Evolutionary conservation across 768 basidiomycete genomes (phyloP), one percentile per base, ranked within the genome.

Genomic region (Chiua virens): DNA sequence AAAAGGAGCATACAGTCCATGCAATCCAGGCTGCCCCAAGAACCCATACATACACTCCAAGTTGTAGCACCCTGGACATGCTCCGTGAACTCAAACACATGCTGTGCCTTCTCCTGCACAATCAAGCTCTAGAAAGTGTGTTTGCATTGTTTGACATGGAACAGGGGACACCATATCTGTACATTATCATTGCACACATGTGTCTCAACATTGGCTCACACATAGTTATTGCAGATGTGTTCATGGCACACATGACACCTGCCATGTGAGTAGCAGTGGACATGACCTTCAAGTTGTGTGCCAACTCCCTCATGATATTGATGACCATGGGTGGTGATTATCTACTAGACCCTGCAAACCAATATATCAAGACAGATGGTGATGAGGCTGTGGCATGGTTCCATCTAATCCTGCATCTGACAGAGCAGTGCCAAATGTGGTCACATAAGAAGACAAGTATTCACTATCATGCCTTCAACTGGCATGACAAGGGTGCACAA

Each of bases 341-440:
- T 28, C 28, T 8, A 4, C n/a, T 17, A 3, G 35, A 42, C 21
- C 0, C 5, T 8, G 49, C 50, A 3, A 54, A 73, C 44, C 30
- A 13, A 30, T 39, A 15, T 44, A 51, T 55, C 8, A 10, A 2
- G 15, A 63, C 64, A 1, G 48, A 56, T 8, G 45, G 50, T 10
- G 45, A 61, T 32, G 61, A 65, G 37, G 42, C 58, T 8, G 52
- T 45, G 18, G 71, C 70, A 2, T 85, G 81, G 82, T 75, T 73
- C 54, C 71, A 75, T 42, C 71, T 83, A 30, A 62, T 84, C 3
- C 81, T 81, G 8, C 71, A 69, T 5, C 60, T 80, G 39, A 77
- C 71, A 0, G 83, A 85, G 58, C 75, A 79, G 15, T 82, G 80
- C 52, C 75, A 80, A 23, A 70, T 66, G 4, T 82, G 81, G 81